These are phyloP conservation scores for Amanita fuliginea DNA, from an alignment of 768 basidiomycete species.

Conservation along the genomic window DNA sequence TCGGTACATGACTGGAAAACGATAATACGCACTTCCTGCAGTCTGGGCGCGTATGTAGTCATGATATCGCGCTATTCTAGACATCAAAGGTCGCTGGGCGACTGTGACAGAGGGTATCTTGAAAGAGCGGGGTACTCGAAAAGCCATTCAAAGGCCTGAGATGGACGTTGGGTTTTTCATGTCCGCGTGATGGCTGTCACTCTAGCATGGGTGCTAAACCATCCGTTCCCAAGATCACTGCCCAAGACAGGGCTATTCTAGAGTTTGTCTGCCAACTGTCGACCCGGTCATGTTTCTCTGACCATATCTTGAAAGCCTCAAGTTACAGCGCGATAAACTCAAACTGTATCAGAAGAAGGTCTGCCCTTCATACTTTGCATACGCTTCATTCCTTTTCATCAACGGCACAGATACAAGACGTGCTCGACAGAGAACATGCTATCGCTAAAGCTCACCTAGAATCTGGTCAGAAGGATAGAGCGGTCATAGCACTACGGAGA, in stretches of 20 bases:
- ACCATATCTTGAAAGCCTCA: slow-evolving; percentile 47
- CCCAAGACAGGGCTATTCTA: slow-evolving; percentile 89
- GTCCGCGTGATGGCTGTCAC: neutral
- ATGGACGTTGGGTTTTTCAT: neutral
- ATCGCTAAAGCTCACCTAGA: slow-evolving; percentile 80
- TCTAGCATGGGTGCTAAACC: slow-evolving; percentile 55
- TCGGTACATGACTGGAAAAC: neutral
- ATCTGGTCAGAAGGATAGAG: slow-evolving; percentile 77
- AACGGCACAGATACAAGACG: slow-evolving; percentile 58
- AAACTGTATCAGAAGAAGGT: slow-evolving; percentile 95
- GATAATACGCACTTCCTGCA: slow-evolving; percentile 11
- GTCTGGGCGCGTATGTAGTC: slow-evolving; percentile 57
- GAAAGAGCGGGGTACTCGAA: neutral
- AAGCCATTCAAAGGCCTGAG: slow-evolving; percentile 2
- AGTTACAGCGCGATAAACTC: slow-evolving; percentile 92
- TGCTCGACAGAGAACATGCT: slow-evolving; percentile 80
- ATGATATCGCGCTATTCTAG: slow-evolving; percentile 31
- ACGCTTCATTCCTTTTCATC: neutral
- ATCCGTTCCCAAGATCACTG: slow-evolving; percentile 80
- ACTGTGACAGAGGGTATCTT: neutral
- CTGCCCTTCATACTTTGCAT: slow-evolving; percentile 7
- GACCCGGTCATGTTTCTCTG: slow-evolving; percentile 6
- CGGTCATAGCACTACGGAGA: slow-evolving; percentile 76
- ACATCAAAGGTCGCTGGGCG: neutral
- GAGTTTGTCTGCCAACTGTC: slow-evolving; percentile 53